Percentiles rank a stretch among this genome's conserved stretches.
Evolutionary conservation across 768 basidiomycete species (phyloP).

Genomic region (Mycena chlorophos): DNA sequence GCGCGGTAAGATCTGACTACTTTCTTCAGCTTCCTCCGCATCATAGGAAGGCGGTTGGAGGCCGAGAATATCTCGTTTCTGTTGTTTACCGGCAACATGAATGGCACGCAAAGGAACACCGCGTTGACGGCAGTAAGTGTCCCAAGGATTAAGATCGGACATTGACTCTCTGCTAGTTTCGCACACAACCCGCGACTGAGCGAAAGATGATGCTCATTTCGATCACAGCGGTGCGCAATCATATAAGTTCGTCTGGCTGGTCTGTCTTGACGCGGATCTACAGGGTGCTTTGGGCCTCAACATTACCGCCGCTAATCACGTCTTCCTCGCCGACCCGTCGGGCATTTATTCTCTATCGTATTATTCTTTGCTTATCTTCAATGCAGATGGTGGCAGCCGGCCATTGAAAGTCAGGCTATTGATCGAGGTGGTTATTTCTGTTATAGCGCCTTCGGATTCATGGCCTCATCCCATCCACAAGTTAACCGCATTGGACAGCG

Average conservation of each 20-base stretch:
- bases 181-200: no score
- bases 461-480: not conserved
- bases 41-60: no score
- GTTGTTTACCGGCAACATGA: no score
- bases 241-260: not conserved
- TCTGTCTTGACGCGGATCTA: not conserved
- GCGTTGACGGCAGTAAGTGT: no score
- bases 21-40: no score
- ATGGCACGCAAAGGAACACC: no score
- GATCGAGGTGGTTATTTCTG: not conserved
- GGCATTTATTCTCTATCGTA: not conserved
- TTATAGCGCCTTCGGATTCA: not conserved
- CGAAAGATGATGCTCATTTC: conserved; percentile 1
- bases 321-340: not conserved
- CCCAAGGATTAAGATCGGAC: no score
- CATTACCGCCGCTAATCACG: conserved; percentile 1
- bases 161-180: no score
- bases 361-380: not conserved
- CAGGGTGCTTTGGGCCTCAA: conserved; percentile 5
- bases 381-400: conserved; percentile 2
- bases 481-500: not conserved
- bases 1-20: no score
- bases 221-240: not conserved
- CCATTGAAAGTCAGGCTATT: conserved; percentile 1
- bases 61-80: no score